These are phyloP conservation scores for Rubroboletus pulcherrimus DNA, from an alignment of 768 basidiomycete genomes.

Conservation along the genomic window DNA sequence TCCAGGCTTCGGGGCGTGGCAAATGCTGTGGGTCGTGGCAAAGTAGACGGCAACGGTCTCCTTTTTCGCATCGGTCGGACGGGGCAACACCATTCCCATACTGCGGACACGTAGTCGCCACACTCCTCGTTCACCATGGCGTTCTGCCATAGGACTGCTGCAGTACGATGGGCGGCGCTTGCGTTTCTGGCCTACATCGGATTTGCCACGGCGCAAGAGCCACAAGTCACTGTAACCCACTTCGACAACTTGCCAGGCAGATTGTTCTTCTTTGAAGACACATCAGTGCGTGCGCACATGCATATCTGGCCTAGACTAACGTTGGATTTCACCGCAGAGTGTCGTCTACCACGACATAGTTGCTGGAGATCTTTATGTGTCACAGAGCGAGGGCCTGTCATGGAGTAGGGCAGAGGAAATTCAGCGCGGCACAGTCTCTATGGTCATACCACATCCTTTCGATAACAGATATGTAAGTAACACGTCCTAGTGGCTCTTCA, in stretches of 20 bases:
- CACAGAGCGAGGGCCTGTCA: constrained; percentile 80
- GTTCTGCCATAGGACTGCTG: constrained; percentile 25
- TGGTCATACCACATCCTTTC: constrained; percentile 86
- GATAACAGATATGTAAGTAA: constrained; percentile 66
- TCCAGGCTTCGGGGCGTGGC: background rate
- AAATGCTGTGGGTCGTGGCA: constrained; percentile 10
- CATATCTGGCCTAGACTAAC: background rate
- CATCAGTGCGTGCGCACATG: constrained; percentile 56
- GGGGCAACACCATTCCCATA: background rate
- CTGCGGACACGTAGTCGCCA: constrained; percentile 14
- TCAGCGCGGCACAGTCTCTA: constrained; percentile 52
- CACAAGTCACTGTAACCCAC: constrained; percentile 44
- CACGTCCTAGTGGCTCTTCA: background rate
- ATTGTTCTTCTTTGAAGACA: constrained; percentile 92
- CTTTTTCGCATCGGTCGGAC: background rate
- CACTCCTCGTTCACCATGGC: constrained; percentile 26
- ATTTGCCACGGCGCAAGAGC: constrained; percentile 39
- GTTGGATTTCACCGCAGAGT: constrained; percentile 33
- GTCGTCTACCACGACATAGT: constrained; percentile 81
- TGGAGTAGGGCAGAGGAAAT: constrained; percentile 53
- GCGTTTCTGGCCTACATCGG: constrained; percentile 20
- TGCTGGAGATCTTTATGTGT: constrained; percentile 68
- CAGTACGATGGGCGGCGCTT: constrained; percentile 25
- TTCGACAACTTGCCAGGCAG: constrained; percentile 73
- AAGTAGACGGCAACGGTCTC: constrained; percentile 5